These are phyloP conservation scores for Apophysomyces trapeziformis DNA, from an alignment of 371 early-diverging fungal genomes.

Conservation along the genomic window DNA sequence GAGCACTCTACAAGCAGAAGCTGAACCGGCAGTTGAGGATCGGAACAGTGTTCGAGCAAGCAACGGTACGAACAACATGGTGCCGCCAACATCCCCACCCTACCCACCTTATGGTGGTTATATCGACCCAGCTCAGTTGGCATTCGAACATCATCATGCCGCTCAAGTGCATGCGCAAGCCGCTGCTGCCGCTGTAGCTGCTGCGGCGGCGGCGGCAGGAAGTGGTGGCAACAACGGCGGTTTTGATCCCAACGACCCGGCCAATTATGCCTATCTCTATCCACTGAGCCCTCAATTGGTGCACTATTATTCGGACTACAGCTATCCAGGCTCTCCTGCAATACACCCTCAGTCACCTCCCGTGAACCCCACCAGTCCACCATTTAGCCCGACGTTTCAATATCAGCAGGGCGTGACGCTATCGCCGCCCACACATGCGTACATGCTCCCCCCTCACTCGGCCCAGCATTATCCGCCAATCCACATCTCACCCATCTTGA, in stretches of 20 bases:
- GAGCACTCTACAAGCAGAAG: conserved; percentile 4
- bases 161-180: conserved; percentile 8
- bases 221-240: conserved; percentile 12
- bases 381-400: conserved; percentile 45
- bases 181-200: conserved; percentile 8
- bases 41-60: conserved; percentile 8
- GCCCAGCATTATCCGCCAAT: conserved; percentile 42
- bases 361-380: conserved; percentile 49
- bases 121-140: conserved; percentile 17
- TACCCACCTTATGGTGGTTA: conserved; percentile 22
- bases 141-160: conserved; percentile 11
- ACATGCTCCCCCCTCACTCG: conserved; percentile 33
- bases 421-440: conserved; percentile 39
- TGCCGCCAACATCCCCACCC: conserved; percentile 18
- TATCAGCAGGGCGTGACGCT: conserved; percentile 32
- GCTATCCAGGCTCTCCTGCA: conserved; percentile 49
- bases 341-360: conserved; percentile 51
- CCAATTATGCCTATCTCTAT: conserved; percentile 36
- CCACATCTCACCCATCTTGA: conserved; percentile 45
- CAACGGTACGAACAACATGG: background rate
- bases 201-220: conserved; percentile 1
- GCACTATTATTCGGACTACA: conserved; percentile 38
- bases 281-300: conserved; percentile 44
- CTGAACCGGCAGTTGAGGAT: conserved; percentile 4
- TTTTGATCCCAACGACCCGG: conserved; percentile 24